Base-by-base conservation (phyloP, 106 monocot genomes). In the Gastrodia elata region DNA sequence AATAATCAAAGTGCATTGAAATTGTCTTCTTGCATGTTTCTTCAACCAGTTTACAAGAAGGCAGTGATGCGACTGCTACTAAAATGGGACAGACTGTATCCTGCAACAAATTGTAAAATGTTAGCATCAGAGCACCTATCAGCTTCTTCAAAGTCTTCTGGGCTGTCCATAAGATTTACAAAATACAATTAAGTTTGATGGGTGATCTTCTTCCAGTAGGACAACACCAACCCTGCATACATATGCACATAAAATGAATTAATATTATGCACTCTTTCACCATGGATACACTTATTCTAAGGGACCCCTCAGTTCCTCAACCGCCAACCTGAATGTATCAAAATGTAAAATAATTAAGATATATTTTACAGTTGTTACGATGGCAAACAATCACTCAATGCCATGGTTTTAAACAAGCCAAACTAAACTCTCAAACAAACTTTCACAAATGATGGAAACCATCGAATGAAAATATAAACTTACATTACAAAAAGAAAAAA, bases 1-100 rank as follows among this genome's bases (percentile, higher is more conserved):
- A 96, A 78, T 96, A 96, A 84, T 96, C 96, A 75, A 96, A 96
- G 49, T 96, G 96, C 82, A 76, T 84, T 9, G 96, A 81, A 74
- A 96, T 88, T 26, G 77, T 82, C 70, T 77, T 85, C 77, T 87
- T 83, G 82, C 95, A 96, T 44, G 80, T 64, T 81, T 92, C 95
- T 78, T 92, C 89, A 74, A 96, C 82, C 78, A 86, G 38, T 81
- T 92, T 92, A 82, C 85, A 96, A 6, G 92, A 92, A 38, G 85
- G 87, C 26, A 96, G 76, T 46, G 87, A 80, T 36, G 89, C 87
- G 75, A 96, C 76, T 75, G 82, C 87, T 78, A 64, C 78, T 76
- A 96, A 76, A 74, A 90, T 82, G 34, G 84, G 43, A 77, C 87
- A 96, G 37, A 83, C 89, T 73, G 84, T 84, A 70, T 96, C 92